These are phyloP conservation scores for Leccinum barrowsii DNA, from an alignment of 768 basidiomycete species.

Conservation along the genomic window DNA sequence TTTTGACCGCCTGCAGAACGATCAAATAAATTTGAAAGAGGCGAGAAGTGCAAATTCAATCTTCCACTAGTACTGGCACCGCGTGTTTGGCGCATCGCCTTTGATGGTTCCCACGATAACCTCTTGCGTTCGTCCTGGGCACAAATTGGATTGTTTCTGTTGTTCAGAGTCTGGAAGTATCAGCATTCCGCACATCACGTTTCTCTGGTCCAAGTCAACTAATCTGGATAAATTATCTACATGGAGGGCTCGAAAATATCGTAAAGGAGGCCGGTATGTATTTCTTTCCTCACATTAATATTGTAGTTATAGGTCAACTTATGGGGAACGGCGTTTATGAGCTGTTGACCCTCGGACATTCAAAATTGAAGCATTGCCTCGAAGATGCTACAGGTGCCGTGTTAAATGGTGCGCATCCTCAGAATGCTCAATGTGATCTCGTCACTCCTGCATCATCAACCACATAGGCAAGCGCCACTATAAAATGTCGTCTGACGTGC, in stretches of 20 bases:
- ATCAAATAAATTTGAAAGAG: background rate
- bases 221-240: background rate
- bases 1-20: background rate
- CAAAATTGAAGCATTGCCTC: background rate
- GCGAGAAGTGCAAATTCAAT: background rate
- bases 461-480: background rate
- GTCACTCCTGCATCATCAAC: background rate
- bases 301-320: background rate
- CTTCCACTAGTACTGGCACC: no score
- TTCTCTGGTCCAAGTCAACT: background rate
- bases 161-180: background rate
- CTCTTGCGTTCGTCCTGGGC: background rate
- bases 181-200: background rate
- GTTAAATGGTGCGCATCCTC: background rate
- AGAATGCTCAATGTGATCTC: background rate
- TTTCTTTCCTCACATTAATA: background rate
- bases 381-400: background rate
- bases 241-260: background rate
- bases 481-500: background rate
- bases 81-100: background rate
- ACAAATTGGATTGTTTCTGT: background rate
- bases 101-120: background rate
- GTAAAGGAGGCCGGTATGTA: background rate
- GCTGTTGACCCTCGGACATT: background rate
- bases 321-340: background rate